Evolutionary conservation across 192 early-diverging fungal species (phyloP).

Genomic region (Gigaspora rosea): DNA sequence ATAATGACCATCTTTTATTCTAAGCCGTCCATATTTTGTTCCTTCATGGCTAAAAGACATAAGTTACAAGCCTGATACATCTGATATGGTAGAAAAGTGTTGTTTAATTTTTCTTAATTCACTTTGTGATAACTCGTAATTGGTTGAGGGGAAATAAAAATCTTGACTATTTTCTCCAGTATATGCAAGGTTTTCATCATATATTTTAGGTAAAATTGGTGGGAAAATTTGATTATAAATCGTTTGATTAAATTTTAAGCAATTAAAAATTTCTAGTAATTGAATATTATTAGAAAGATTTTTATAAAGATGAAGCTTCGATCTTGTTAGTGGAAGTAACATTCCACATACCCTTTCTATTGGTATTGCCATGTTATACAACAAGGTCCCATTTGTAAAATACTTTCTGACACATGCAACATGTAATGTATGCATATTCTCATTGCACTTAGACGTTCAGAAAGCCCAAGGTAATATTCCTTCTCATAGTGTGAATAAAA

Average conservation of each 20-base stretch:
- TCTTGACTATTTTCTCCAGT: background rate
- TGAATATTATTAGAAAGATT: constrained; percentile 10
- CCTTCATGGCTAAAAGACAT: background rate
- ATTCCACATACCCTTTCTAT: constrained; percentile 8
- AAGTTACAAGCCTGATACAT: background rate
- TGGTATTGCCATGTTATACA: background rate
- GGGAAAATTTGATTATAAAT: background rate
- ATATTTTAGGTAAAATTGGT: background rate
- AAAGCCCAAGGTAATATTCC: background rate
- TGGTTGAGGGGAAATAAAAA: background rate
- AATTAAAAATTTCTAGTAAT: background rate
- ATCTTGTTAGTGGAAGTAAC: background rate
- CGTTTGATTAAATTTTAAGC: background rate
- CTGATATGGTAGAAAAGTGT: background rate
- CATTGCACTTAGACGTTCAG: background rate
- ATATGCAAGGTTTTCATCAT: background rate
- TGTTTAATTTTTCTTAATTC: background rate
- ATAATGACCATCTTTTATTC: constrained; percentile 1
- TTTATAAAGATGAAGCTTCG: background rate
- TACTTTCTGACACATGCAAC: background rate
- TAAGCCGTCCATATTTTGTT: background rate
- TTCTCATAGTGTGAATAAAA: constrained; percentile 2
- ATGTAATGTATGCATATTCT: background rate
- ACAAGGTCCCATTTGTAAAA: background rate
- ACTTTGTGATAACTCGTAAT: background rate